A percentile compares a stretch with the other conserved stretches of the same genome.
Evolutionary conservation across 768 basidiomycete genomes (phyloP).

Genomic region (Ephemerocybe angulata): DNA sequence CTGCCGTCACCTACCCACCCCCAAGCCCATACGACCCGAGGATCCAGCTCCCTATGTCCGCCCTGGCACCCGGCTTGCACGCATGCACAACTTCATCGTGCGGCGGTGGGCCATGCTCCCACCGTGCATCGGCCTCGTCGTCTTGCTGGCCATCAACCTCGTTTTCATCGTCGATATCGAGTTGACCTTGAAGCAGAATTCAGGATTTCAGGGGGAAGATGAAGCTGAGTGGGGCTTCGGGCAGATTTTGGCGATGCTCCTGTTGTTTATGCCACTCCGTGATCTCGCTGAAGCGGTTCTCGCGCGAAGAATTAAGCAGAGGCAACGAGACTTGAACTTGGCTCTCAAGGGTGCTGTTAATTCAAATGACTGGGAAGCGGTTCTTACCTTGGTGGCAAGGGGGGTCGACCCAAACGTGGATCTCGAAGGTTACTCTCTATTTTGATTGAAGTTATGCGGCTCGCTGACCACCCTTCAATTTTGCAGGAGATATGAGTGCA

Average conservation of each 20-base stretch:
- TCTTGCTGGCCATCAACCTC: slow-evolving; percentile 15
- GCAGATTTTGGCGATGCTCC: background rate
- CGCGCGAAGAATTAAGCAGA: background rate
- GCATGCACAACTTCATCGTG: background rate
- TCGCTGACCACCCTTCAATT: too few species aligned
- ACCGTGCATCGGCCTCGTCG: slow-evolving; percentile 2
- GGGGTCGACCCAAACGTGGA: too few species aligned
- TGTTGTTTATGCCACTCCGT: background rate
- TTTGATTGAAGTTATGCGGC: too few species aligned
- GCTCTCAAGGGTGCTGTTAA: too few species aligned
- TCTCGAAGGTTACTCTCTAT: too few species aligned
- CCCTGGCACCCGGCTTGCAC: background rate
- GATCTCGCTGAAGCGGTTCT: background rate
- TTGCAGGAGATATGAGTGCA: too few species aligned
- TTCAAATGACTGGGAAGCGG: too few species aligned
- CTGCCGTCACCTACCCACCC: too few species aligned
- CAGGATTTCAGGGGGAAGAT: background rate
- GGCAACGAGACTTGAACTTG: too few species aligned
- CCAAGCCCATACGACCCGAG: background rate
- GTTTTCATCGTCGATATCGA: slow-evolving; percentile 18
- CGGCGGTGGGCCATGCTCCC: too few species aligned
- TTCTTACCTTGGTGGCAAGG: too few species aligned
- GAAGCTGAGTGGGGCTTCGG: background rate
- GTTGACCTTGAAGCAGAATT: slow-evolving; percentile 11
- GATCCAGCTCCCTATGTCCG: background rate